These are phyloP conservation scores for Rhynchospora pubera DNA, from an alignment of 176 grass and related monocot genomes.

Conservation along the genomic window DNA sequence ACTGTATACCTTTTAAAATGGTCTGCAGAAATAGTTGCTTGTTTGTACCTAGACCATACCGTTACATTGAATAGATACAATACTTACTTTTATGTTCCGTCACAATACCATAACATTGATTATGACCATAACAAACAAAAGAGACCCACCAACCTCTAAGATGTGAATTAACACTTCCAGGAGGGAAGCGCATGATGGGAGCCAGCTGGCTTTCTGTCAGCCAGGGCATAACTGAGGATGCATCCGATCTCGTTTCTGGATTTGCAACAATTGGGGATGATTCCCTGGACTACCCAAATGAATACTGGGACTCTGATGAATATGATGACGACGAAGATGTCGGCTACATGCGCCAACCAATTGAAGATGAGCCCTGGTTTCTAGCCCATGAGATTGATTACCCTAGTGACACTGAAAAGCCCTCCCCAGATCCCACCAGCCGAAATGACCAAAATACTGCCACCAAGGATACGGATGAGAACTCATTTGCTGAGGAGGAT, in stretches of 20 bases:
- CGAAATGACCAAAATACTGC: slow-evolving; percentile 42
- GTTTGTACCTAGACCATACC: not conserved
- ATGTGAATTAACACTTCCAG: slow-evolving; percentile 28
- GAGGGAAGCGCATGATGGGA: slow-evolving; percentile 67
- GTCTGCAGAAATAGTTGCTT: not conserved
- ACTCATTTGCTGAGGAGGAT: slow-evolving; percentile 89
- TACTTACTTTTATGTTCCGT: not conserved
- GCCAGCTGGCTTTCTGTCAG: slow-evolving; percentile 83
- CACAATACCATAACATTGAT: no score
- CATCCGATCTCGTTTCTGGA: slow-evolving; percentile 78
- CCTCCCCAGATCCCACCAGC: slow-evolving; percentile 34
- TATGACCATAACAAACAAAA: not conserved
- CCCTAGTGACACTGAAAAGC: slow-evolving; percentile 95
- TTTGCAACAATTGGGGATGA: slow-evolving; percentile 78
- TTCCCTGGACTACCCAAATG: slow-evolving; percentile 82
- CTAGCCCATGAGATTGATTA: slow-evolving; percentile 97
- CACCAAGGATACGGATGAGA: slow-evolving; percentile 71
- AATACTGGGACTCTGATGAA: slow-evolving; percentile 98
- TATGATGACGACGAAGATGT: slow-evolving; percentile 95
- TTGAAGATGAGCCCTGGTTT: slow-evolving; percentile 98
- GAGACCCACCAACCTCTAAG: slow-evolving; percentile 2
- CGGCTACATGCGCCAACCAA: slow-evolving; percentile 89
- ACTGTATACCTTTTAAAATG: not conserved
- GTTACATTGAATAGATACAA: not conserved
- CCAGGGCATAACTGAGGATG: slow-evolving; percentile 94